Evolutionary conservation across 345 rosid genomes (phyloP).

Genomic region (Lepidium aucheri): DNA sequence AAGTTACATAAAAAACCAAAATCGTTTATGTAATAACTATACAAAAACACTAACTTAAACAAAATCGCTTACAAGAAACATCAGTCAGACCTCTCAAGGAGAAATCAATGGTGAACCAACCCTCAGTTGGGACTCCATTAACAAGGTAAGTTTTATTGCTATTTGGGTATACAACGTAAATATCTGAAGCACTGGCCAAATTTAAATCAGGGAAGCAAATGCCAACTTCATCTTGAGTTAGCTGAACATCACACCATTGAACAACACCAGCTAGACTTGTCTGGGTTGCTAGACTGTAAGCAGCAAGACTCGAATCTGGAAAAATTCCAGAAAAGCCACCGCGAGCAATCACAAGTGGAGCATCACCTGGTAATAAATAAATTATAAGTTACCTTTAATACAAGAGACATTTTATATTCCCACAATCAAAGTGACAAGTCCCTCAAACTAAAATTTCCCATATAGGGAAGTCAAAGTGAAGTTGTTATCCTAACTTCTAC

Average conservation of each 20-base stretch:
- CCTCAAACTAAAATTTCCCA: no score
- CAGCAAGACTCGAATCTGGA: constrained; percentile 43
- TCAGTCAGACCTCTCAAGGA: no score
- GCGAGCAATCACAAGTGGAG: constrained; percentile 56
- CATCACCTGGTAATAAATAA: constrained; percentile 32
- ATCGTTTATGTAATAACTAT: not conserved
- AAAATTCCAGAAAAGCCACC: constrained; percentile 83
- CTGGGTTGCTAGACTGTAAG: constrained; percentile 30
- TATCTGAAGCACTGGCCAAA: no score
- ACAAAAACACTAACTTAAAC: not conserved
- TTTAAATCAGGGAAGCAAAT: no score
- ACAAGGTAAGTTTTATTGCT: no score
- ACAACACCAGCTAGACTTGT: constrained; percentile 27
- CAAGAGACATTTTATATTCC: not conserved
- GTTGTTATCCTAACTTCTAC: no score
- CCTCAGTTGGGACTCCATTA: no score
- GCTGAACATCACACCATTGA: constrained; percentile 75
- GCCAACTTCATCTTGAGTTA: constrained; percentile 47
- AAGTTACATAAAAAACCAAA: not conserved
- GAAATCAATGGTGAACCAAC: no score
- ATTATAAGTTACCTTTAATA: not conserved
- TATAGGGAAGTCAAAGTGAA: no score
- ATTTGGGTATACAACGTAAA: no score
- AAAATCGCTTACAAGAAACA: constrained; percentile 31
- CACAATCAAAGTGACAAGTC: no score